phyloP scores from a whole-genome alignment of 2,329 filamentous ascomycete genomes.

The Bipolaris gigantea region DNA sequence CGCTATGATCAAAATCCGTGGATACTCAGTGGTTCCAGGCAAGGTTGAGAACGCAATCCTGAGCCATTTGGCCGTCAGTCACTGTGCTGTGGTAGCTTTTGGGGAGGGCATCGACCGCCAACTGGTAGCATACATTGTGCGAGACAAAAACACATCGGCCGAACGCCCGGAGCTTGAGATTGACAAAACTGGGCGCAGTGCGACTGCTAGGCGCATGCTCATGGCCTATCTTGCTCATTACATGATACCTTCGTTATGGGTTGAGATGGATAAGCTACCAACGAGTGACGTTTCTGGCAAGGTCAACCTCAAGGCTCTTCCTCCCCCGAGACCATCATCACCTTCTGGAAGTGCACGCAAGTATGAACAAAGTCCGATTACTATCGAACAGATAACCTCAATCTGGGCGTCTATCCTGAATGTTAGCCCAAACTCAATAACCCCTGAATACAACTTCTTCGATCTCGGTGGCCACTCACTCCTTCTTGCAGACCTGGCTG shows the following conservation, averaged over 20 bases:
- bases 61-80: constrained; percentile 68
- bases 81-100: constrained; percentile 72
- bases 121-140: constrained; percentile 75
- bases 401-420: constrained; percentile 73
- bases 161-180: constrained; percentile 66
- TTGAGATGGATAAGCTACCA: constrained; percentile 69
- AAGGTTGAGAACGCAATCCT: constrained; percentile 75
- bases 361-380: constrained; percentile 64
- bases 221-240: constrained; percentile 73
- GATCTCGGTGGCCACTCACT: constrained; percentile 79
- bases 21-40: constrained; percentile 75
- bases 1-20: constrained; percentile 79
- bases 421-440: constrained; percentile 64
- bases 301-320: constrained; percentile 71
- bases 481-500: constrained; percentile 75
- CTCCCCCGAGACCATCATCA: constrained; percentile 58
- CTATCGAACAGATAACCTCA: constrained; percentile 67
- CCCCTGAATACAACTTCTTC: constrained; percentile 75
- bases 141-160: constrained; percentile 61
- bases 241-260: constrained; percentile 81
- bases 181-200: constrained; percentile 71
- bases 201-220: constrained; percentile 66
- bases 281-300: constrained; percentile 81
- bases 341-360: constrained; percentile 51
- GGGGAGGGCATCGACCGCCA: constrained; percentile 76